Conservation (phyloP, 2,329 filamentous ascomycete species). For the Anthostomella pinea region DNA sequence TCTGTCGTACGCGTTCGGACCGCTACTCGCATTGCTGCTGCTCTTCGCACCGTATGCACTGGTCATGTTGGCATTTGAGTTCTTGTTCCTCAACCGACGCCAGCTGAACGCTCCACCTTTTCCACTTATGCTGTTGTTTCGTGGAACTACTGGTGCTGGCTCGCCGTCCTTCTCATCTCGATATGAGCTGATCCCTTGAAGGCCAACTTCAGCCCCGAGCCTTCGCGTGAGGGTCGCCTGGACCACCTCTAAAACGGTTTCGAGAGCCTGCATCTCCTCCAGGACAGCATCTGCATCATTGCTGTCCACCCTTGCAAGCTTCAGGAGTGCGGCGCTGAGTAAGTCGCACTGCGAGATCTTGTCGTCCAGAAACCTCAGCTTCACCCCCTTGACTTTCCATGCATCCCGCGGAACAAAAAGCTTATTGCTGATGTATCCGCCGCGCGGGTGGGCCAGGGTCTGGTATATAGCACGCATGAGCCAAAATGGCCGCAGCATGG, state of each 20-base stretch:
- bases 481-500: conserved; percentile 93
- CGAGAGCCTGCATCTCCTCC: conserved; percentile 90
- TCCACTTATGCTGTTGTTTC: conserved; percentile 61
- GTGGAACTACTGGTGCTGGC: conserved; percentile 40
- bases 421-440: conserved; percentile 87
- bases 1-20: conserved; percentile 35
- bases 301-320: conserved; percentile 79
- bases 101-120: conserved; percentile 83
- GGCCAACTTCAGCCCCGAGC: conserved; percentile 88
- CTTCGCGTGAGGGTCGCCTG: conserved; percentile 75
- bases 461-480: conserved; percentile 93
- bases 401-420: conserved; percentile 90
- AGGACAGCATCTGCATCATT: conserved; percentile 88
- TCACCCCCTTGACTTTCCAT: conserved; percentile 91
- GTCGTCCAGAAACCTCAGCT: conserved; percentile 86
- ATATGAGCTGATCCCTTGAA: conserved; percentile 55
- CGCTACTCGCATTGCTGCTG: conserved; percentile 32
- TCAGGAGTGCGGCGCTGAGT: conserved; percentile 82
- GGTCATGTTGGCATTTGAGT: conserved; percentile 63
- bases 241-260: conserved; percentile 81
- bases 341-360: conserved; percentile 91
- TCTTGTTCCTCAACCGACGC: conserved; percentile 87
- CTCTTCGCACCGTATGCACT: conserved; percentile 49
- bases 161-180: conserved; percentile 42
- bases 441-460: conserved; percentile 84